Evolutionary conservation across 1,284 basidiomycete genomes (phyloP).

Genomic region (Boletellus deceptivus): DNA sequence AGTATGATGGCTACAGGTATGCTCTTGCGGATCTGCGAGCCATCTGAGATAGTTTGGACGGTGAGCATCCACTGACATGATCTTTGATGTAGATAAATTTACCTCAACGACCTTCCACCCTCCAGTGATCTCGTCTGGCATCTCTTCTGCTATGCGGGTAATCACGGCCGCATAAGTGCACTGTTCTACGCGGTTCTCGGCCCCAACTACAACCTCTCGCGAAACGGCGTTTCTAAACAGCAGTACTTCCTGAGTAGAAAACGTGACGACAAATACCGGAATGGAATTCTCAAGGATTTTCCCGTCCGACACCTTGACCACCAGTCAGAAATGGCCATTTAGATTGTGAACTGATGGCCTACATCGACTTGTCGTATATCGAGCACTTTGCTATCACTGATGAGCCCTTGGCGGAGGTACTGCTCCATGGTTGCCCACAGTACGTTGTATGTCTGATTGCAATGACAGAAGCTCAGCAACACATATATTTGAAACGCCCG

Average conservation of each 20-base stretch:
- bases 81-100: slow-evolving; percentile 1
- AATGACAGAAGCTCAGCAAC: background rate
- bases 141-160: slow-evolving; percentile 82
- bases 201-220: slow-evolving; percentile 81
- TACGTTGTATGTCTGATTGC: slow-evolving; percentile 87
- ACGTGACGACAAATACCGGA: slow-evolving; percentile 92
- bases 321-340: slow-evolving; percentile 3
- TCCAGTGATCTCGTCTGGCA: slow-evolving; percentile 90
- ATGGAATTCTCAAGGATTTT: slow-evolving; percentile 89
- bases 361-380: slow-evolving; percentile 96
- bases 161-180: slow-evolving; percentile 93
- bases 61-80: slow-evolving; percentile 4
- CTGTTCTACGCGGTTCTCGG: slow-evolving; percentile 87
- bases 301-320: slow-evolving; percentile 63
- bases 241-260: slow-evolving; percentile 92
- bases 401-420: slow-evolving; percentile 85
- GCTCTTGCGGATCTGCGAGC: slow-evolving; percentile 39
- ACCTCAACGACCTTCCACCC: slow-evolving; percentile 99
- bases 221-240: slow-evolving; percentile 91
- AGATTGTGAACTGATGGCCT: slow-evolving; percentile 29
- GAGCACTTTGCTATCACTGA: slow-evolving; percentile 88
- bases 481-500: background rate
- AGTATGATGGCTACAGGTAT: slow-evolving; percentile 29
- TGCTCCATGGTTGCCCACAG: slow-evolving; percentile 97
- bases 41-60: slow-evolving; percentile 27